These are phyloP conservation scores for Saturnispora ahearnii DNA, from an alignment of 805 yeast species.

Conservation along the genomic window DNA sequence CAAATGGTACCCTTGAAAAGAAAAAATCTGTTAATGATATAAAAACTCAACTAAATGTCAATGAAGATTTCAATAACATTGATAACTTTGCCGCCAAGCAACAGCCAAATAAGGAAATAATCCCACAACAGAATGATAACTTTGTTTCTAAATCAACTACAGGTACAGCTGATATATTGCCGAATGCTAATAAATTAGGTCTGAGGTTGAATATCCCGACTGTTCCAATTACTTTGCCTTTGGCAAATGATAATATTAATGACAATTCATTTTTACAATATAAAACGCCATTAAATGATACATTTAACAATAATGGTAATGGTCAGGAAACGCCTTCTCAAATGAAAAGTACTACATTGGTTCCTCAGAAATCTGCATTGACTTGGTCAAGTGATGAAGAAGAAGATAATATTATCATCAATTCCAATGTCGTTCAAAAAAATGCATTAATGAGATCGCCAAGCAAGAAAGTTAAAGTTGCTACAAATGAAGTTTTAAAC, in stretches of 20 bases:
- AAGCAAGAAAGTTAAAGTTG: conserved; percentile 9
- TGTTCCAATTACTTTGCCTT: not conserved
- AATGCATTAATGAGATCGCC: conserved; percentile 12
- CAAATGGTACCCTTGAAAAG: not conserved
- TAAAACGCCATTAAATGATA: conserved; percentile 14
- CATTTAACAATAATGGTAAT: conserved; percentile 6
- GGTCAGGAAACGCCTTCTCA: conserved; percentile 24
- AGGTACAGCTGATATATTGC: not conserved
- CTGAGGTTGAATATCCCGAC: conserved; percentile 5
- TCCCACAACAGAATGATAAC: too few relatives aligned
- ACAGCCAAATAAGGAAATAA: not conserved
- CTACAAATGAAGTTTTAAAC: conserved; percentile 12
- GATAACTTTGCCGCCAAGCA: not conserved
- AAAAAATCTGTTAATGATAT: not conserved
- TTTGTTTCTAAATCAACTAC: not conserved
- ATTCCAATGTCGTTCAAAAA: conserved; percentile 4
- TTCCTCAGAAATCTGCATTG: conserved; percentile 78
- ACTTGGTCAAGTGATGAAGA: conserved; percentile 88
- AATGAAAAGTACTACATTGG: conserved; percentile 53
- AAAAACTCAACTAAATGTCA: not conserved
- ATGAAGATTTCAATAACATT: not conserved
- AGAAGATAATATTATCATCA: conserved; percentile 32
- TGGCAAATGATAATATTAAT: conserved; percentile 2
- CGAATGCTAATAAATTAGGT: conserved; percentile 6
- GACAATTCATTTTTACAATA: not conserved